Percentiles rank a stretch among this genome's conserved stretches.
Conservation (phyloP, 148 eudicot genomes). For the Simmondsia chinensis region DNA sequence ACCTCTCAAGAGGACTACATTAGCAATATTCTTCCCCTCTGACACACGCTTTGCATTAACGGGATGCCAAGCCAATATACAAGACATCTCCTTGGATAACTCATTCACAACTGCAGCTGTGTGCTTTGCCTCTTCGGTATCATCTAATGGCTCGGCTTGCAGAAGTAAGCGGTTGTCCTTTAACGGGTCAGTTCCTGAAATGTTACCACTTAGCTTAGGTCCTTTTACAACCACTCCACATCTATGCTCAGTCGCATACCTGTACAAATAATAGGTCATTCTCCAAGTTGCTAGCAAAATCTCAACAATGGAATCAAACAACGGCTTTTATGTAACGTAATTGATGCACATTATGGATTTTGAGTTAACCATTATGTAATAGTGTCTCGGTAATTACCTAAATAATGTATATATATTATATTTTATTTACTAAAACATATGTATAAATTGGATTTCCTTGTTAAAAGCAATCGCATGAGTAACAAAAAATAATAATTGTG, state of each 20-base stretch:
- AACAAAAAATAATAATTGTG: too few species aligned
- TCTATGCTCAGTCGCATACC: conserved; percentile 99
- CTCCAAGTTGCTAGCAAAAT: not conserved
- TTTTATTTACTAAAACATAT: too few species aligned
- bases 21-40: conserved; percentile 85
- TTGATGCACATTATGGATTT: too few species aligned
- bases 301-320: too few species aligned
- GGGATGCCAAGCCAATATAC: conserved; percentile 73
- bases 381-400: too few species aligned
- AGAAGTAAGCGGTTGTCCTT: conserved; percentile 87
- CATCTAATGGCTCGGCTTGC: conserved; percentile 73
- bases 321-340: too few species aligned
- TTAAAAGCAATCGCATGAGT: too few species aligned
- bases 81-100: conserved; percentile 83
- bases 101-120: conserved; percentile 90
- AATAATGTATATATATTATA: too few species aligned
- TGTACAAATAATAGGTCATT: conserved; percentile 13
- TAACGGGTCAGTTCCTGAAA: conserved; percentile 96
- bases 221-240: conserved; percentile 99
- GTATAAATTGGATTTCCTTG: too few species aligned
- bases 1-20: conserved; percentile 84
- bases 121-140: conserved; percentile 79
- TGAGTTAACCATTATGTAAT: too few species aligned
- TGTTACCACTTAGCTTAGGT: conserved; percentile 86
- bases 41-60: conserved; percentile 62